Conservation (phyloP, 129 eudicot species). For the Deinandra increscens region DNA sequence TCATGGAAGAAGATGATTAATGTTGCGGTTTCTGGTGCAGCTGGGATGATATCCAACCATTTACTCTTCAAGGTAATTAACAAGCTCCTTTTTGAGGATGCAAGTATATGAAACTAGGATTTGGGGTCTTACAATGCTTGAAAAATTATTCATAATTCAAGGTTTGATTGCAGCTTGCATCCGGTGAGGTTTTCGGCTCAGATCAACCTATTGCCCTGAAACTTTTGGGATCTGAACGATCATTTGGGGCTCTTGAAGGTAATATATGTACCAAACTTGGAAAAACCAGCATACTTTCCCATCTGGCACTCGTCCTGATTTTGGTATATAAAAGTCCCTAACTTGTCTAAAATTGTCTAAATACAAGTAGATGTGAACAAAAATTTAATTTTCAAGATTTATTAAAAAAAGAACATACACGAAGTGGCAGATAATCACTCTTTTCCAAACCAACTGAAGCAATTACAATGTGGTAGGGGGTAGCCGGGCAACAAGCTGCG, state of each 20-base stretch:
- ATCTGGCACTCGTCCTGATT: neutral
- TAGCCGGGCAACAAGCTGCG: too few species aligned
- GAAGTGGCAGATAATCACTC: too few species aligned
- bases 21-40: conserved; percentile 95
- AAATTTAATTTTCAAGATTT: too few species aligned
- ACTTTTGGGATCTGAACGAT: conserved; percentile 88
- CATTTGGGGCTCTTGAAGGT: conserved; percentile 97
- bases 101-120: neutral
- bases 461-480: too few species aligned
- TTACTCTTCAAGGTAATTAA: conserved; percentile 91
- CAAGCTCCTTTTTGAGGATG: neutral
- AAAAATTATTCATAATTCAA: neutral
- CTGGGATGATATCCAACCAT: conserved; percentile 97
- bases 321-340: too few species aligned
- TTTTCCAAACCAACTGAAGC: too few species aligned
- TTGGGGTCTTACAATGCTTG: neutral
- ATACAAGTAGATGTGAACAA: too few species aligned
- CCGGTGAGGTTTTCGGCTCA: conserved; percentile 95
- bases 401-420: too few species aligned
- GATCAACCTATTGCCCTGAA: conserved; percentile 90
- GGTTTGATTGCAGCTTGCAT: conserved; percentile 68
- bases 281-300: too few species aligned
- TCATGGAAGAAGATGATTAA: conserved; percentile 89
- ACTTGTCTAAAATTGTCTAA: too few species aligned
- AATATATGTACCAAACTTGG: neutral